These are phyloP conservation scores for Cephaloascus albidus DNA, from an alignment of 805 yeast genomes.

Conservation along the genomic window DNA sequence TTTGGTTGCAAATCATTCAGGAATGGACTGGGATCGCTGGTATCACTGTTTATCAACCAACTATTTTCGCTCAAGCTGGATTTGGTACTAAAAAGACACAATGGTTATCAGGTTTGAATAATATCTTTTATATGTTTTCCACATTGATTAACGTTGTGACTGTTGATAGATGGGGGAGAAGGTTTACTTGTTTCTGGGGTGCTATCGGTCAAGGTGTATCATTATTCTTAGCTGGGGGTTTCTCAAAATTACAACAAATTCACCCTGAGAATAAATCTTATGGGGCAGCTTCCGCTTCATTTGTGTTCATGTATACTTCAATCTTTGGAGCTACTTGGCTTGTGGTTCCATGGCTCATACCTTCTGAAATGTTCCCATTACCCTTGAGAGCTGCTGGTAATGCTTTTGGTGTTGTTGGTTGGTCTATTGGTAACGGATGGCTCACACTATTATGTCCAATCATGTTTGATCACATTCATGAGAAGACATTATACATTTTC, in stretches of 20 bases:
- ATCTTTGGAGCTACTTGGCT: slow-evolving; percentile 18
- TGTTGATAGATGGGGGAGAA: slow-evolving; percentile 32
- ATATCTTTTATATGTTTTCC: slow-evolving; percentile 8
- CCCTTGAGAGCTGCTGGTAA: slow-evolving; percentile 15
- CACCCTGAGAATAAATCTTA: slow-evolving; percentile 12
- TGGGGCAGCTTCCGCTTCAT: slow-evolving; percentile 24
- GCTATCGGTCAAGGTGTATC: slow-evolving; percentile 30
- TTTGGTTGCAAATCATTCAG: slow-evolving; percentile 24
- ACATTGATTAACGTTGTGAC: slow-evolving; percentile 16
- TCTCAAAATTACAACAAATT: slow-evolving; percentile 13
- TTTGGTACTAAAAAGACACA: slow-evolving; percentile 17
- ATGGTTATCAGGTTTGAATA: slow-evolving; percentile 9
- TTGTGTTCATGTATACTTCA: slow-evolving; percentile 24
- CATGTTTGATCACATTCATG: slow-evolving; percentile 16
- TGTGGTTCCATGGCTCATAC: slow-evolving; percentile 2
- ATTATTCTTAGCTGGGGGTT: slow-evolving; percentile 31
- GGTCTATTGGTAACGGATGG: slow-evolving; percentile 24
- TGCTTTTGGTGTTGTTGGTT: slow-evolving; percentile 13
- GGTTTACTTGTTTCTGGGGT: slow-evolving; percentile 32
- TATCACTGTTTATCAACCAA: slow-evolving; percentile 33
- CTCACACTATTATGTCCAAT: slow-evolving; percentile 18
- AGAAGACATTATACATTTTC: slow-evolving; percentile 19
- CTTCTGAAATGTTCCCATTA: slow-evolving; percentile 10
- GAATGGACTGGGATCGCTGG: slow-evolving; percentile 39
- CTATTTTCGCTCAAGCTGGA: slow-evolving; percentile 23